phyloP scores from a whole-genome alignment of 1,284 basidiomycete species.

The Ganoderma boninense region DNA sequence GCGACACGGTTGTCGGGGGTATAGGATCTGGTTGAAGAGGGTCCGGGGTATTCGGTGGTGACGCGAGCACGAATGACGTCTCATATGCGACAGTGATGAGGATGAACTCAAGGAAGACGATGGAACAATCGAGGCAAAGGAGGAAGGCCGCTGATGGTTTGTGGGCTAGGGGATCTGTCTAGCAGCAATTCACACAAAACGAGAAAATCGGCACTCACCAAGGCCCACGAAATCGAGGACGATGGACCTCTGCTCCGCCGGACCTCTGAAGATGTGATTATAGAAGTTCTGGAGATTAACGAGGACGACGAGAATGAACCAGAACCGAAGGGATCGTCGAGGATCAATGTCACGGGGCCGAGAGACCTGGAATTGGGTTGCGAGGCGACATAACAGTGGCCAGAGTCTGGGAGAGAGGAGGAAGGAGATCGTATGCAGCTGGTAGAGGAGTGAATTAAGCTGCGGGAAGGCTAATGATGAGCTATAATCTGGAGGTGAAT shows the following conservation, averaged over 20 bases:
- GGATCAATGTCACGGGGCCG: slow-evolving; percentile 71
- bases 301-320: slow-evolving; percentile 63
- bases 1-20: slow-evolving; percentile 37
- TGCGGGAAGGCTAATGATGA: slow-evolving; percentile 37
- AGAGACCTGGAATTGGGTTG: slow-evolving; percentile 70
- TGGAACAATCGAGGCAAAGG: slow-evolving; percentile 69
- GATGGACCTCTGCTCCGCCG: slow-evolving; percentile 61
- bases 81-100: slow-evolving; percentile 76
- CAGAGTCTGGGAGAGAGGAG: slow-evolving; percentile 74
- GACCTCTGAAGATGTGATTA: slow-evolving; percentile 61
- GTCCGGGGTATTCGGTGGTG: slow-evolving; percentile 44
- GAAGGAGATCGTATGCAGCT: slow-evolving; percentile 78
- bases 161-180: slow-evolving; percentile 50
- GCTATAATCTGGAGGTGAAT: too few relatives aligned
- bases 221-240: slow-evolving; percentile 81
- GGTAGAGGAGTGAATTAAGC: slow-evolving; percentile 76
- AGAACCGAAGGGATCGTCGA: slow-evolving; percentile 67
- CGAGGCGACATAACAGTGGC: slow-evolving; percentile 60
- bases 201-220: slow-evolving; percentile 54
- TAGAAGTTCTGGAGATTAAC: slow-evolving; percentile 69
- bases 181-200: background rate
- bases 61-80: slow-evolving; percentile 48
- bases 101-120: slow-evolving; percentile 68
- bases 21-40: slow-evolving; percentile 39
- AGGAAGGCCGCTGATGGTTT: slow-evolving; percentile 69